Evolutionary conservation across 1,284 basidiomycete species (phyloP).

Genomic region (Microbotryomycetes sp.): DNA sequence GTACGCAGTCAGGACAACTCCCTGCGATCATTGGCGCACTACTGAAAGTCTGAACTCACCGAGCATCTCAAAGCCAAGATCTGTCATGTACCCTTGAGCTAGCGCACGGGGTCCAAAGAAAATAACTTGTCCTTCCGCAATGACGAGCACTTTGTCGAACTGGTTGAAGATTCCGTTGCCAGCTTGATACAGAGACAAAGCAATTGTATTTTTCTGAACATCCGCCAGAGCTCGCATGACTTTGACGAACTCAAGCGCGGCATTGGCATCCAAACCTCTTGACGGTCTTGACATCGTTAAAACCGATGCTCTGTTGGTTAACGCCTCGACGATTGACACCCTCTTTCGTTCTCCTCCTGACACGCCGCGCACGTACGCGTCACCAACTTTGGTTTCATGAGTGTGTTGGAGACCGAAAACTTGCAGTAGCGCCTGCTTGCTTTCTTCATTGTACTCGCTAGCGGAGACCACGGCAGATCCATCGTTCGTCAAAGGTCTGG

Average conservation of each 20-base stretch:
- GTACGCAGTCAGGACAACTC: no score
- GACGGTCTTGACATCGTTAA: not conserved
- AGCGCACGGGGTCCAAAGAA: constrained; percentile 67
- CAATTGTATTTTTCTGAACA: constrained; percentile 9
- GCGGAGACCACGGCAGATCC: constrained; percentile 47
- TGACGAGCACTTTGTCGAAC: constrained; percentile 55
- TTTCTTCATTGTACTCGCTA: constrained; percentile 49
- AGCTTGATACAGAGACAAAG: constrained; percentile 48
- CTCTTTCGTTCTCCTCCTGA: constrained; percentile 48
- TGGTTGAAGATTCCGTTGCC: constrained; percentile 38
- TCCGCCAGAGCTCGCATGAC: constrained; percentile 38
- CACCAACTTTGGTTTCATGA: constrained; percentile 51
- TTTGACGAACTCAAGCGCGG: constrained; percentile 40
- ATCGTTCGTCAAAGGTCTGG: not conserved
- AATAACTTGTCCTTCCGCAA: constrained; percentile 73
- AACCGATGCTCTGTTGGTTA: constrained; percentile 37
- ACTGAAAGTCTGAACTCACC: constrained; percentile 58
- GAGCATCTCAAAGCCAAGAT: not conserved
- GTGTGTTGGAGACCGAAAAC: constrained; percentile 58
- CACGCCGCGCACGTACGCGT: constrained; percentile 42
- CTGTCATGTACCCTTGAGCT: constrained; percentile 65
- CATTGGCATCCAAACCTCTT: constrained; percentile 39
- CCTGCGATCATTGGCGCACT: constrained; percentile 58
- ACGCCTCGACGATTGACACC: constrained; percentile 55
- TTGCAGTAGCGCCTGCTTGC: constrained; percentile 50